Percentiles rank a stretch among this genome's conserved stretches.
phyloP scores from a whole-genome alignment of 1,284 basidiomycete species.

The Pseudozyma pruni region DNA sequence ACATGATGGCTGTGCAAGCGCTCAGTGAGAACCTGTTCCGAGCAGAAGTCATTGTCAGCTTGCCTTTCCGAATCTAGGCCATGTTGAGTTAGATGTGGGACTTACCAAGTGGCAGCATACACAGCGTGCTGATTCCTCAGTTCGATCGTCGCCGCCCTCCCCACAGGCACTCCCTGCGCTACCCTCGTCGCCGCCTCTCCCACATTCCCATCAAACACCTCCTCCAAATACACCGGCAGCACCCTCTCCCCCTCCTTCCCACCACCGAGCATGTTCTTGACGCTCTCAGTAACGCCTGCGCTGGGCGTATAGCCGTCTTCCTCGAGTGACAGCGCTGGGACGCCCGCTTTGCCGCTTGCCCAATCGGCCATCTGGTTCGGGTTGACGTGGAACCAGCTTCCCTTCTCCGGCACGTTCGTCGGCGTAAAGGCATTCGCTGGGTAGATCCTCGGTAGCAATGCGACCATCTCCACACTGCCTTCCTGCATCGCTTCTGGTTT shows the following conservation, averaged over 20 bases:
- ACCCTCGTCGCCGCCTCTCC: constrained; percentile 77
- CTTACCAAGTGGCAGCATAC: constrained; percentile 92
- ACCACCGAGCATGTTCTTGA: constrained; percentile 39
- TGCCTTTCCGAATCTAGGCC: no score
- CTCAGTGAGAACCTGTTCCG: constrained; percentile 55
- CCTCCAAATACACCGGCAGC: constrained; percentile 61
- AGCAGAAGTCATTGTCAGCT: neutral
- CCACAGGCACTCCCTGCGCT: constrained; percentile 82
- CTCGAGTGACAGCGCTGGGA: constrained; percentile 68
- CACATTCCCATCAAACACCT: constrained; percentile 75
- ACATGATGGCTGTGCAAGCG: constrained; percentile 59
- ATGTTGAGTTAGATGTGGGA: no score
- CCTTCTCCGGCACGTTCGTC: constrained; percentile 81
- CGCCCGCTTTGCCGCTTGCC: constrained; percentile 85
- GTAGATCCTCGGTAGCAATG: constrained; percentile 59
- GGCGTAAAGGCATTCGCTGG: constrained; percentile 81
- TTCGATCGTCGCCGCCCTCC: constrained; percentile 84
- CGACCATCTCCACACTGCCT: constrained; percentile 33
- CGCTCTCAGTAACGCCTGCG: constrained; percentile 41
- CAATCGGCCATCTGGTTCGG: constrained; percentile 82
- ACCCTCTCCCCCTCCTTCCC: constrained; percentile 29
- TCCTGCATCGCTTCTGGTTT: constrained; percentile 23
- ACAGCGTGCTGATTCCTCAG: constrained; percentile 93
- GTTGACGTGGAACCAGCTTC: constrained; percentile 87
- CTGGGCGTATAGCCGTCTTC: constrained; percentile 46